A percentile compares a stretch with the other conserved stretches of the same genome.
phyloP scores from a whole-genome alignment of 2,329 filamentous ascomycete species.

The Verticillium tricorpus region DNA sequence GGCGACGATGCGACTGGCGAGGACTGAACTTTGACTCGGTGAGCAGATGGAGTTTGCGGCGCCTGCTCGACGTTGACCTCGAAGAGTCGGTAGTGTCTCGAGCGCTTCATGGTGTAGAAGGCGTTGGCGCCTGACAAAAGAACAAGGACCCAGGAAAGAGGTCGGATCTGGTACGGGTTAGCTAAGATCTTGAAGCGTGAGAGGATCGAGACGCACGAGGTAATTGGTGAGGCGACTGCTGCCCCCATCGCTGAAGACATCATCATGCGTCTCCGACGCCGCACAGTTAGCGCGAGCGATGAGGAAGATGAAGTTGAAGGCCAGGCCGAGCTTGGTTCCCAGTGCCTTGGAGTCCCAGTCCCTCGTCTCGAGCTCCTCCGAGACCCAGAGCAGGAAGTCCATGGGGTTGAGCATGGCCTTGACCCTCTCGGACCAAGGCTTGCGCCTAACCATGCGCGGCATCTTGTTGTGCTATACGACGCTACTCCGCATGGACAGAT shows the following conservation, averaged over 20 bases:
- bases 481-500: not conserved
- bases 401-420: slow-evolving; percentile 76
- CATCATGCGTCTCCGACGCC: slow-evolving; percentile 54
- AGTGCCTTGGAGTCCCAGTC: slow-evolving; percentile 84
- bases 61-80: slow-evolving; percentile 74
- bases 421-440: slow-evolving; percentile 76
- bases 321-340: slow-evolving; percentile 70
- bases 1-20: slow-evolving; percentile 76
- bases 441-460: slow-evolving; percentile 75
- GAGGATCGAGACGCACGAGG: slow-evolving; percentile 36
- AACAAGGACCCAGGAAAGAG: slow-evolving; percentile 67
- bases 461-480: slow-evolving; percentile 31
- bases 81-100: slow-evolving; percentile 86
- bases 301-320: slow-evolving; percentile 74
- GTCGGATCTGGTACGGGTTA: slow-evolving; percentile 48
- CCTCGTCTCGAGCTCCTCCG: slow-evolving; percentile 85
- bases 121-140: slow-evolving; percentile 69
- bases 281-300: slow-evolving; percentile 76
- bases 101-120: slow-evolving; percentile 74
- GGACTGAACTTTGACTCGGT: slow-evolving; percentile 82
- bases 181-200: slow-evolving; percentile 1
- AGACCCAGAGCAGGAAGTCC: slow-evolving; percentile 86
- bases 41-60: slow-evolving; percentile 78
- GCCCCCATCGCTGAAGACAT: slow-evolving; percentile 75
- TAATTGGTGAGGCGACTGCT: slow-evolving; percentile 61